Conservation (phyloP, 2,329 filamentous ascomycete species). For the Sporothrix globosa region DNA sequence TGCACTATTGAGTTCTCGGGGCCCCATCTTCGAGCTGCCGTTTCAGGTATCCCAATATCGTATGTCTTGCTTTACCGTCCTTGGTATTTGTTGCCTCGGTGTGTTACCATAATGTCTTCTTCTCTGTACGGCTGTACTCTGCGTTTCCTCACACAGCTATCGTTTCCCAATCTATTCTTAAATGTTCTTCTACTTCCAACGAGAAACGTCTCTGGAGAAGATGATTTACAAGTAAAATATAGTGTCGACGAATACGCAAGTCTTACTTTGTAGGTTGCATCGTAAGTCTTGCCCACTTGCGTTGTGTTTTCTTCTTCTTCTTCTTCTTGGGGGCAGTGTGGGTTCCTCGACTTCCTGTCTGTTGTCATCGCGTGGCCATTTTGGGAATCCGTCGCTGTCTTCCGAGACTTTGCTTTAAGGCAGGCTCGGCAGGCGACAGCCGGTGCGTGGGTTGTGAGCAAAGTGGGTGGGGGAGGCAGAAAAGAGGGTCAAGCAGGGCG, state of each 20-base stretch:
- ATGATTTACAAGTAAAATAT: too few relatives aligned
- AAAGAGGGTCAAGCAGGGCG: too few relatives aligned
- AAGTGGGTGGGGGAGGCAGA: background rate
- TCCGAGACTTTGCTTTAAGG: too few relatives aligned
- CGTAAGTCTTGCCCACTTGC: background rate
- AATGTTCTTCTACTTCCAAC: background rate
- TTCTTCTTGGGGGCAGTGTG: too few relatives aligned
- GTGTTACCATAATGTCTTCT: too few relatives aligned
- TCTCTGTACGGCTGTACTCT: too few relatives aligned
- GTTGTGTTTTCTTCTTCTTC: background rate
- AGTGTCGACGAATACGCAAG: too few relatives aligned
- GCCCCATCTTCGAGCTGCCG: background rate
- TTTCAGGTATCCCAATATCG: background rate
- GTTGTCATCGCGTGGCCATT: slow-evolving; percentile 14
- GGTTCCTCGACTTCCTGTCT: slow-evolving; percentile 2
- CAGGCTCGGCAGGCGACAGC: too few relatives aligned
- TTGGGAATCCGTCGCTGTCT: background rate
- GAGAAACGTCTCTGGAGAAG: background rate
- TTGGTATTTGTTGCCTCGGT: too few relatives aligned
- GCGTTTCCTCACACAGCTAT: background rate
- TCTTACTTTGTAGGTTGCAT: background rate
- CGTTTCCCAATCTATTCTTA: background rate
- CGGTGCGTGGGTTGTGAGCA: slow-evolving; percentile 14
- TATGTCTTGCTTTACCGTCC: too few relatives aligned
- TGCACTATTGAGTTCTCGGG: background rate